Conservation (phyloP, 2,329 filamentous ascomycete genomes). For the Didymella keratinophila region DNA sequence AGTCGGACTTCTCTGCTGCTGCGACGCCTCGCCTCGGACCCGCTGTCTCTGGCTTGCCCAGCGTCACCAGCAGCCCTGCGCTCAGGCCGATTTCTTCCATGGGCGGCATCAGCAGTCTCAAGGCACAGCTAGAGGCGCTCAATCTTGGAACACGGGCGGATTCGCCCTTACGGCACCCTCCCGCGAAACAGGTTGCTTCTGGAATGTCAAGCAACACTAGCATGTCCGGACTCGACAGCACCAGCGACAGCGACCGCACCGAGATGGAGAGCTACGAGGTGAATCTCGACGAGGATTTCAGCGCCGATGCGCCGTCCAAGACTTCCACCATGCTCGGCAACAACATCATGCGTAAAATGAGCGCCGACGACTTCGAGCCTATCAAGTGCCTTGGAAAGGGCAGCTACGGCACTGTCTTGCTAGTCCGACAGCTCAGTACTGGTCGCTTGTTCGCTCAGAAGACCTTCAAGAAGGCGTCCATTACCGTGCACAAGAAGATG, state of each 20-base stretch:
- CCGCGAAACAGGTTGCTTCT: slow-evolving; percentile 42
- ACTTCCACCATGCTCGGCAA: slow-evolving; percentile 42
- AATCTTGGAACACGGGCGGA: slow-evolving; percentile 69
- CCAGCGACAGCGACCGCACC: slow-evolving; percentile 71
- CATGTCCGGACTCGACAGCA: slow-evolving; percentile 58
- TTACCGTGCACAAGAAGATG: slow-evolving; percentile 94
- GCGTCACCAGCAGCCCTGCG: slow-evolving; percentile 61
- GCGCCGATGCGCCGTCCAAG: slow-evolving; percentile 60
- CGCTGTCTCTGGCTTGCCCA: slow-evolving; percentile 54
- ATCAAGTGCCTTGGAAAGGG: slow-evolving; percentile 94
- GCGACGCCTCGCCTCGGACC: slow-evolving; percentile 54
- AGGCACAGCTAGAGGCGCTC: slow-evolving; percentile 80
- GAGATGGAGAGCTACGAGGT: slow-evolving; percentile 87
- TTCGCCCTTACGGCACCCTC: slow-evolving; percentile 57
- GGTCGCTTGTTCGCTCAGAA: slow-evolving; percentile 96
- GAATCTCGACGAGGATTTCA: slow-evolving; percentile 84
- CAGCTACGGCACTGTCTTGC: slow-evolving; percentile 90
- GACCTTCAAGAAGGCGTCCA: slow-evolving; percentile 95
- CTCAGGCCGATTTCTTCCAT: slow-evolving; percentile 59
- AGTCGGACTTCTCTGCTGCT: slow-evolving; percentile 59
- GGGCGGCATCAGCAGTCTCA: slow-evolving; percentile 83
- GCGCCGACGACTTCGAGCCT: slow-evolving; percentile 86
- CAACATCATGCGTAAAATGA: slow-evolving; percentile 81
- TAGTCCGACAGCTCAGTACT: slow-evolving; percentile 88
- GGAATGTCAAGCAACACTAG: slow-evolving; percentile 64